These are phyloP conservation scores for Tremella mesenterica DNA, from an alignment of 768 basidiomycete genomes.

Conservation along the genomic window DNA sequence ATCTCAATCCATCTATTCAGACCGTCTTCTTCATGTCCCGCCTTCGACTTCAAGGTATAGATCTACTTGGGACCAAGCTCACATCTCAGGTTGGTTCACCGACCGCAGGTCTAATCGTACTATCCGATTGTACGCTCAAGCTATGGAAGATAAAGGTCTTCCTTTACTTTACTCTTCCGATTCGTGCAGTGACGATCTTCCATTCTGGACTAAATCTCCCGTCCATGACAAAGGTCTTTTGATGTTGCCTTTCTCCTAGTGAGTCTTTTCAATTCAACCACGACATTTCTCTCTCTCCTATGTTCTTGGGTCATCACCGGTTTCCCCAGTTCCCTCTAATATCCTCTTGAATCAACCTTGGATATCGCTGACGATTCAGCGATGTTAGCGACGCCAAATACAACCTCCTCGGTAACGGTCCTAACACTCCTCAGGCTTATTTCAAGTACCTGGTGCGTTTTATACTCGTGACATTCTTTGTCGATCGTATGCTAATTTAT, in stretches of 20 bases:
- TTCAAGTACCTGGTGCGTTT: no score
- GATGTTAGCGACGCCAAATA: no score
- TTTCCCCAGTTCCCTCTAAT: no score
- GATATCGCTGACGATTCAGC: no score
- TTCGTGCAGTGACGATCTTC: slow-evolving; percentile 16
- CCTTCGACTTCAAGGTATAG: no score
- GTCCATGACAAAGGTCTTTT: slow-evolving; percentile 8
- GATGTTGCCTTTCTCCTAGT: slow-evolving; percentile 22
- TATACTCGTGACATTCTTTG: no score
- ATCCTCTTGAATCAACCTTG: no score
- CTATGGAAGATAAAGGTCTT: slow-evolving; percentile 13
- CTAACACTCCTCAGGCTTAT: no score
- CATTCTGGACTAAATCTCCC: slow-evolving; percentile 16
- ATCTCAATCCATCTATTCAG: not conserved
- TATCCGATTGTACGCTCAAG: slow-evolving; percentile 15
- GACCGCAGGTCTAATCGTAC: slow-evolving; percentile 19
- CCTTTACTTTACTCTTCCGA: slow-evolving; percentile 27
- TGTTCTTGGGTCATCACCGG: no score
- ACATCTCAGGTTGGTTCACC: slow-evolving; percentile 20
- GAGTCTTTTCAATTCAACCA: not conserved
- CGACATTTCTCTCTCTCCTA: not conserved
- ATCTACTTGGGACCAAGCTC: not conserved
- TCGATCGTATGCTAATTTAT: not conserved
- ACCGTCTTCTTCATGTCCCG: no score
- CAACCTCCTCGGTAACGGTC: no score